Conservation (phyloP, 208 protist species). For the Leishmania arabica region DNA sequence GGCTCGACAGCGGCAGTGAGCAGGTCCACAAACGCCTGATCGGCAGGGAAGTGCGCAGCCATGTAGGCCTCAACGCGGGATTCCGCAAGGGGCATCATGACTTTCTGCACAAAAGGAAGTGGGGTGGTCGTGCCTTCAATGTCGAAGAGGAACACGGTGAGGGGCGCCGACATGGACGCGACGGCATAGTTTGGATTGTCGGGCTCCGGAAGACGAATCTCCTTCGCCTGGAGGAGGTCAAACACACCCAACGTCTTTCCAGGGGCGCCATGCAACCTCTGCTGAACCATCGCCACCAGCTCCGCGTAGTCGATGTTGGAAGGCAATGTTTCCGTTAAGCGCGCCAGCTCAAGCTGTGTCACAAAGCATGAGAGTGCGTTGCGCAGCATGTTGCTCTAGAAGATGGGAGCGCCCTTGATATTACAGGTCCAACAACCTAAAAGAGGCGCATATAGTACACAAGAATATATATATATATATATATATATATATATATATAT, state of each 20-base stretch:
- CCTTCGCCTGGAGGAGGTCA: conserved; percentile 1
- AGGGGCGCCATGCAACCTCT: neutral
- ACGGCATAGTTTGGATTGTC: neutral
- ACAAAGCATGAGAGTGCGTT: conserved; percentile 16
- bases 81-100: conserved; percentile 53
- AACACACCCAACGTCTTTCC: neutral
- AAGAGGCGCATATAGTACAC: neutral
- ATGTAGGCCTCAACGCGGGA: conserved; percentile 46
- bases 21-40: conserved; percentile 18
- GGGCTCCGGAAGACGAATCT: neutral
- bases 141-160: conserved; percentile 61
- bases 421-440: neutral
- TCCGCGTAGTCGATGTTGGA: conserved; percentile 3
- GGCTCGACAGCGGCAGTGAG: conserved; percentile 17
- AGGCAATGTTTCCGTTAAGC: conserved; percentile 32
- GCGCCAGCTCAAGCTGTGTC: conserved; percentile 31
- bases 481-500: too few species aligned
- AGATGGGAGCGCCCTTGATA: neutral
- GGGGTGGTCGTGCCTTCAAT: conserved; percentile 89
- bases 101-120: conserved; percentile 68
- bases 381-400: conserved; percentile 2
- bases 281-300: neutral
- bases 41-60: conserved; percentile 35
- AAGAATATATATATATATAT: too few species aligned
- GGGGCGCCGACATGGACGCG: neutral